Evolutionary conservation across 2,329 filamentous ascomycete genomes (phyloP).

Genomic region (Diaporthe vaccinii): DNA sequence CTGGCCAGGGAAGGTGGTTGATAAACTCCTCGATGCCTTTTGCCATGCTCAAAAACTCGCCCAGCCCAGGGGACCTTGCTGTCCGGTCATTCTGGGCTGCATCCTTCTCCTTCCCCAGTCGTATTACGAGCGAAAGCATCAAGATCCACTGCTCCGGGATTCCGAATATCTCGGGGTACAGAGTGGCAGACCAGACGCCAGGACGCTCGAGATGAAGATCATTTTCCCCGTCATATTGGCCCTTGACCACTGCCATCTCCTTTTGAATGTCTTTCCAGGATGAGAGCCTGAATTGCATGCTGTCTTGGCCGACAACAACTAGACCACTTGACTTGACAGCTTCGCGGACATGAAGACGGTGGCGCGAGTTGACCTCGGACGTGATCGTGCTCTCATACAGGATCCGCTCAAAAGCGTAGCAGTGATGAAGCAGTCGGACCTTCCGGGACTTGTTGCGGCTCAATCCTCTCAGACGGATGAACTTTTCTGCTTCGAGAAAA

Average conservation of each 20-base stretch:
- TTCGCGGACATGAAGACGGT: constrained; percentile 42
- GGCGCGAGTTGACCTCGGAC: constrained; percentile 39
- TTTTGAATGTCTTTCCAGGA: constrained; percentile 49
- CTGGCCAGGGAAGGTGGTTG: constrained; percentile 41
- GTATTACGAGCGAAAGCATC: constrained; percentile 52
- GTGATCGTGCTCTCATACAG: constrained; percentile 56
- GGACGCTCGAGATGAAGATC: constrained; percentile 54
- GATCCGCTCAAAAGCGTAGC: constrained; percentile 55
- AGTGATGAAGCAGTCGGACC: constrained; percentile 57
- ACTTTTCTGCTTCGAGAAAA: constrained; percentile 55
- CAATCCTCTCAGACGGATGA: constrained; percentile 54
- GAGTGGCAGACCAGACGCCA: constrained; percentile 52
- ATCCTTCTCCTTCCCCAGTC: constrained; percentile 54
- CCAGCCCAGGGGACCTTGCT: constrained; percentile 41
- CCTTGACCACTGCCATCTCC: constrained; percentile 50
- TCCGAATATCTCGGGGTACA: constrained; percentile 58
- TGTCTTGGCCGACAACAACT: constrained; percentile 43
- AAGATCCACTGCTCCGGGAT: constrained; percentile 53
- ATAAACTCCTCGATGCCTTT: constrained; percentile 52
- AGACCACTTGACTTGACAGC: constrained; percentile 44
- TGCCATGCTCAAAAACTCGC: constrained; percentile 50
- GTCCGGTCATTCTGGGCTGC: constrained; percentile 42
- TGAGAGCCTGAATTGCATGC: constrained; percentile 50
- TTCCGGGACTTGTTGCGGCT: constrained; percentile 55
- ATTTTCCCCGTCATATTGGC: constrained; percentile 54